Conservation (phyloP, 2,329 filamentous ascomycete species). For the Calonectria montana region DNA sequence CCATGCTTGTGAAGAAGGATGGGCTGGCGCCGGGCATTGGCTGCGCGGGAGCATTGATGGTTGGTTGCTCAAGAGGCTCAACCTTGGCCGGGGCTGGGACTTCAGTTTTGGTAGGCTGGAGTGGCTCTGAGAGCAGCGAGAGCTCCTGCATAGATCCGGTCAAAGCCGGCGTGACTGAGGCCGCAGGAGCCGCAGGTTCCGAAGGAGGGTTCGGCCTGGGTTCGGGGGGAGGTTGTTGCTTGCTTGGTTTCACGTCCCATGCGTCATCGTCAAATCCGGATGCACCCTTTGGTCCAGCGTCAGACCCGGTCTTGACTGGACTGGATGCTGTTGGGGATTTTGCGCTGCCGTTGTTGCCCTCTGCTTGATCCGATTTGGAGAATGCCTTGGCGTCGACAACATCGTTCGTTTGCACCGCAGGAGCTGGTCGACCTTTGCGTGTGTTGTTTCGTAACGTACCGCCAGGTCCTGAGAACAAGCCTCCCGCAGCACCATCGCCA, state of each 20-base stretch:
- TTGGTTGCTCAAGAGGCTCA: conserved; percentile 37
- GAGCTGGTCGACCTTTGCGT: conserved; percentile 87
- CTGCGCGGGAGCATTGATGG: conserved; percentile 51
- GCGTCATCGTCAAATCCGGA: conserved; percentile 94
- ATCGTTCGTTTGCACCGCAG: conserved; percentile 86
- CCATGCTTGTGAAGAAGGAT: conserved; percentile 63
- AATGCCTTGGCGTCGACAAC: conserved; percentile 90
- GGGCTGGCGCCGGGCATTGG: conserved; percentile 67
- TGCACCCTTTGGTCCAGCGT: conserved; percentile 34
- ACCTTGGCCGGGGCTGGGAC: conserved; percentile 43
- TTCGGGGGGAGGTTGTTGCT: conserved; percentile 54
- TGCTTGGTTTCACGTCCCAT: conserved; percentile 92
- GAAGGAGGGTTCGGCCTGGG: conserved; percentile 39
- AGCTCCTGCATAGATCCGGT: conserved; percentile 76
- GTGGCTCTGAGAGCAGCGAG: conserved; percentile 63
- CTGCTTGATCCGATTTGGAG: conserved; percentile 63
- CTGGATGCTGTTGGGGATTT: conserved; percentile 38
- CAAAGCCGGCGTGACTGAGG: conserved; percentile 59
- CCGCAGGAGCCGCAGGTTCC: conserved; percentile 29
- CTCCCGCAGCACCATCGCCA: conserved; percentile 69
- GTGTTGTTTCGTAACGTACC: conserved; percentile 94
- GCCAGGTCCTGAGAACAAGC: conserved; percentile 93
- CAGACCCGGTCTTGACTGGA: conserved; percentile 46
- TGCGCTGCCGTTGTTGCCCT: conserved; percentile 32
- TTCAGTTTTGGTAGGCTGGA: conserved; percentile 61